Evolutionary conservation across 2,329 filamentous ascomycete genomes (phyloP).

Genomic region (Penicillium sp.): DNA sequence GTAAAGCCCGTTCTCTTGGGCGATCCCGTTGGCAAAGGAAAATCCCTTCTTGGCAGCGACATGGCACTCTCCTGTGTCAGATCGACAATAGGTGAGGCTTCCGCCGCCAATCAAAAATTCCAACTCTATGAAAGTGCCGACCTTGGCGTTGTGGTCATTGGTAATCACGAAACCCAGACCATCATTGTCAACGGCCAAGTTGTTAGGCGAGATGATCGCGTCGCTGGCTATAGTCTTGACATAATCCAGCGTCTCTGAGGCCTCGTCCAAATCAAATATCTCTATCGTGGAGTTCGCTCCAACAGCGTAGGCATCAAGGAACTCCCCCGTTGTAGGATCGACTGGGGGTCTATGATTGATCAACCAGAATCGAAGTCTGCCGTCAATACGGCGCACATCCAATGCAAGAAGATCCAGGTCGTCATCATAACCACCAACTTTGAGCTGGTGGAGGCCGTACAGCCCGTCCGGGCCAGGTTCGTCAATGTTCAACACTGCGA

Average conservation of each 20-base stretch:
- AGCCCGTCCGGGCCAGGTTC: slow-evolving; percentile 16
- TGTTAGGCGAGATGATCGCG: not conserved
- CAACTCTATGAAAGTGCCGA: not conserved
- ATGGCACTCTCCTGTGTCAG: not conserved
- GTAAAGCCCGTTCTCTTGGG: not conserved
- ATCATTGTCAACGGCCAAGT: not conserved
- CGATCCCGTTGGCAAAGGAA: not conserved
- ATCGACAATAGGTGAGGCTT: not conserved
- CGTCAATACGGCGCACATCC: not conserved
- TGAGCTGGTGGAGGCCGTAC: slow-evolving; percentile 12
- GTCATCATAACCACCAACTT: not conserved
- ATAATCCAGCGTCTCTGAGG: not conserved
- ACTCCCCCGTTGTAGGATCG: not conserved
- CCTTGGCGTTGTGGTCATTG: not conserved
- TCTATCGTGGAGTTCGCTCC: not conserved
- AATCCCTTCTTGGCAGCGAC: not conserved
- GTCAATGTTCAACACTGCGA: slow-evolving; percentile 28
- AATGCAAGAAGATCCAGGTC: not conserved
- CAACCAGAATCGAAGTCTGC: not conserved
- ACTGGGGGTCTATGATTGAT: not conserved
- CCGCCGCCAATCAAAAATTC: not conserved
- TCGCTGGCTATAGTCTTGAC: not conserved
- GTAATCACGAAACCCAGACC: not conserved
- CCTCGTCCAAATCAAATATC: not conserved
- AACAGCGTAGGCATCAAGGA: not conserved